phyloP scores from a whole-genome alignment of 2,329 filamentous ascomycete genomes.

The Aspergillus sp. region DNA sequence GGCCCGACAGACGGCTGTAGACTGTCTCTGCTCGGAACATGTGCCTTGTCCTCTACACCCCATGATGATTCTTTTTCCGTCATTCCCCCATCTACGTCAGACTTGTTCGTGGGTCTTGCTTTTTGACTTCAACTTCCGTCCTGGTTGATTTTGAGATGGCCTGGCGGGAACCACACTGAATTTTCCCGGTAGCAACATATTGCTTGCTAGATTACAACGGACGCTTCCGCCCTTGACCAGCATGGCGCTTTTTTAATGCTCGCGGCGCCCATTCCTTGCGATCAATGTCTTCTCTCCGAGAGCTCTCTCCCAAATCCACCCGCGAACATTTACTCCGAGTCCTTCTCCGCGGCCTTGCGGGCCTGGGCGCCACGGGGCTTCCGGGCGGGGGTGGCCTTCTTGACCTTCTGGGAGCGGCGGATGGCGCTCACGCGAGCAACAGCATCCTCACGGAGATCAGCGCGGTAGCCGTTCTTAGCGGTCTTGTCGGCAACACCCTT shows the following conservation, averaged over 20 bases:
- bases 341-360: slow-evolving; percentile 58
- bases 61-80: neutral
- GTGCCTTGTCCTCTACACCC: neutral
- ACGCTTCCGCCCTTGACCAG: slow-evolving; percentile 24
- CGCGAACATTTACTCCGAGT: slow-evolving; percentile 31
- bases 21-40: neutral
- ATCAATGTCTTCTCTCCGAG: neutral
- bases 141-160: slow-evolving; percentile 14
- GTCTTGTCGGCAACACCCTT: slow-evolving; percentile 78
- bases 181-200: slow-evolving; percentile 14
- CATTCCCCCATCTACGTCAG: neutral
- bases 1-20: slow-evolving; percentile 25
- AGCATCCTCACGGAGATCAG: slow-evolving; percentile 72
- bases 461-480: slow-evolving; percentile 81
- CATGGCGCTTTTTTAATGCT: slow-evolving; percentile 19
- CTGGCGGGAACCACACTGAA: slow-evolving; percentile 7
- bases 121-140: neutral
- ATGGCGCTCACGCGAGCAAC: slow-evolving; percentile 85
- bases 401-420: slow-evolving; percentile 71
- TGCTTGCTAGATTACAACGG: slow-evolving; percentile 30
- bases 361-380: slow-evolving; percentile 81
- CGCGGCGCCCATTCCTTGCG: slow-evolving; percentile 11
- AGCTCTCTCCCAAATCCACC: slow-evolving; percentile 1
- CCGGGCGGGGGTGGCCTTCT: slow-evolving; percentile 69
- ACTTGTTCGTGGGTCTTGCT: neutral